Evolutionary conservation across 2,329 filamentous ascomycete genomes (phyloP), one percentile per base, ranked within the genome.

Genomic region (Gremmenia infestans): DNA sequence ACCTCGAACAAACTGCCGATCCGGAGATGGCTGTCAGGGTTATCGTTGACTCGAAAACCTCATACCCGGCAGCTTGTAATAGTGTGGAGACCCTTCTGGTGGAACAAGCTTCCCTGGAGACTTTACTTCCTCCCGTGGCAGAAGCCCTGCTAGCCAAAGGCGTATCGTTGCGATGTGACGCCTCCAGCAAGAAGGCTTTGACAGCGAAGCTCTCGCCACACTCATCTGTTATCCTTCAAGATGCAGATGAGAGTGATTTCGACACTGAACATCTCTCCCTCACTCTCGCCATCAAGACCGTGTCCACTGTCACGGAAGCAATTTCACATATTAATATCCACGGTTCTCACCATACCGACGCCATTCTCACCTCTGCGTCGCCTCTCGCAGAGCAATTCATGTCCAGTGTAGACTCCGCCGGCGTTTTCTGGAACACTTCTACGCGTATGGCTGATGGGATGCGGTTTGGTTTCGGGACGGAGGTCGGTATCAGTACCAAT

Each of bases 401-500:
- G 82, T 82, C 83, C 46, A 83, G 83, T 56, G 83, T 97, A 50
- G 94, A 97, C 74, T 90, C 91, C 28, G 88, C 91, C 0, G 93
- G 92, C 52, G 92, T 93, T 17, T 99, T 96, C 79, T 97, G 93
- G 91, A 99, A 99, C 71, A 89, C 91, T 7, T 95, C 90, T 23
- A 96, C 91, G 8, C 83, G 94, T 50, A 93, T 99, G 75, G 91
- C 92, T 5, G 94, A 99, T 71, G 94, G 94, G 7, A 97, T 96
- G 88, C 82, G 94, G 43, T 97, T 95, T 71, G 94, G 94, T 7
- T 99, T 99, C 73, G 94, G 94, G 48, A 97, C 94, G 0, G 94
- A 99, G 74, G 94, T 99, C 23, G 94, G 94, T 53, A 97, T 99
- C 73, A 95, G 89, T 75, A 99, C 94, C 50, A 99, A 97, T 78